Evolutionary conservation across 2,329 filamentous ascomycete species (phyloP).

Genomic region (Tolypocladium ovalisporum): DNA sequence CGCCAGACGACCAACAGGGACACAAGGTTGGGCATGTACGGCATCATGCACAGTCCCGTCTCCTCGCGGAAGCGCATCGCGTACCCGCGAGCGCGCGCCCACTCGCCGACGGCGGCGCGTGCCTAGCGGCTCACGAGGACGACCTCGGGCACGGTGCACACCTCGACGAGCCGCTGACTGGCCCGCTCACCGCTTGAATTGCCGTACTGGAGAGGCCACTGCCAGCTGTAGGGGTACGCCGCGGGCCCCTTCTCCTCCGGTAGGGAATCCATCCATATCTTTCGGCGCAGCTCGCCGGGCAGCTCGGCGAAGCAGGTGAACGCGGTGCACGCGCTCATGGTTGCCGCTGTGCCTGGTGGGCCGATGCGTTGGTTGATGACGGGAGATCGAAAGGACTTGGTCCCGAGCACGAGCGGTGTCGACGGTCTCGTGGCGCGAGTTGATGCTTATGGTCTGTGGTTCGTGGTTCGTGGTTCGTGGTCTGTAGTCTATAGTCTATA

Average conservation of each 20-base stretch:
- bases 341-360: background rate
- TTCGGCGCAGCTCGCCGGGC: slow-evolving; percentile 13
- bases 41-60: slow-evolving; percentile 4
- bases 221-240: slow-evolving; percentile 9
- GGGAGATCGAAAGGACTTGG: background rate
- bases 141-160: slow-evolving; percentile 5
- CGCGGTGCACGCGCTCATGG: background rate
- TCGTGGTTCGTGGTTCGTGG: no score
- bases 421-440: no score
- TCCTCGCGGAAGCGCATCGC: slow-evolving; percentile 1
- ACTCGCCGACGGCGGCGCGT: slow-evolving; percentile 7
- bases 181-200: no score
- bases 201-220: slow-evolving; percentile 6
- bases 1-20: slow-evolving; percentile 13
- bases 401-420: no score
- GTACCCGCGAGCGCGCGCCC: slow-evolving; percentile 5
- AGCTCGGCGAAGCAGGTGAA: slow-evolving; percentile 12
- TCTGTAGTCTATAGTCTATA: no score
- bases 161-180: slow-evolving; percentile 7
- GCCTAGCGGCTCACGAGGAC: slow-evolving; percentile 12
- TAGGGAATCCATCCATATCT: slow-evolving; percentile 12
- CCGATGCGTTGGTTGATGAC: background rate
- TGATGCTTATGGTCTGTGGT: no score
- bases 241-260: slow-evolving; percentile 5
- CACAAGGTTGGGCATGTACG: slow-evolving; percentile 7